phyloP scores from a whole-genome alignment of 345 rosid species.

The Eutrema heterophyllum region DNA sequence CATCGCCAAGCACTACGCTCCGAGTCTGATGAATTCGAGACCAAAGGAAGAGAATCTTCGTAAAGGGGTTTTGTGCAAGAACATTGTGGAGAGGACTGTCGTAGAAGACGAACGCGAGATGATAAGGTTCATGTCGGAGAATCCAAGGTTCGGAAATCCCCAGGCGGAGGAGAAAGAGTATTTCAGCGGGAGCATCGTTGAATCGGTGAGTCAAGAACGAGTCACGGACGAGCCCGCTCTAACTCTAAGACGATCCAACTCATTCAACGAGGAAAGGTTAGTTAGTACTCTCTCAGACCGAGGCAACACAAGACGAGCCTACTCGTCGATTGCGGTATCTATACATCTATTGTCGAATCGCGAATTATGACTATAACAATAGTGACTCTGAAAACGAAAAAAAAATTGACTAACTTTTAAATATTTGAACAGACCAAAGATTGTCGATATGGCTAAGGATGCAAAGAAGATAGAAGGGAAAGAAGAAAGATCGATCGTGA shows the following conservation, averaged over 20 bases:
- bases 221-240: constrained; percentile 34
- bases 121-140: constrained; percentile 79
- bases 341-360: background rate
- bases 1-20: constrained; percentile 37
- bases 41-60: constrained; percentile 36
- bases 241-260: constrained; percentile 70
- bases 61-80: constrained; percentile 46
- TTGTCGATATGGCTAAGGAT: constrained; percentile 14
- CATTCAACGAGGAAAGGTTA: constrained; percentile 72
- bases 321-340: too few species aligned
- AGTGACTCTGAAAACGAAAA: background rate
- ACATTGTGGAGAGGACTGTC: constrained; percentile 33
- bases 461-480: constrained; percentile 28
- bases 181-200: constrained; percentile 84
- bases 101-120: constrained; percentile 49
- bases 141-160: constrained; percentile 84
- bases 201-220: constrained; percentile 49
- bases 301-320: background rate
- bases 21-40: constrained; percentile 21
- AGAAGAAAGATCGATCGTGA: constrained; percentile 37
- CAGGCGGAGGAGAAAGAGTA: constrained; percentile 82
- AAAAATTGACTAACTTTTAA: background rate
- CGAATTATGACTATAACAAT: background rate
- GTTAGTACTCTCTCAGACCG: background rate
- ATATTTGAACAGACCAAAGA: constrained; percentile 33